Conservation (phyloP, 2,329 filamentous ascomycete species). For the Aschersonia sp. region DNA sequence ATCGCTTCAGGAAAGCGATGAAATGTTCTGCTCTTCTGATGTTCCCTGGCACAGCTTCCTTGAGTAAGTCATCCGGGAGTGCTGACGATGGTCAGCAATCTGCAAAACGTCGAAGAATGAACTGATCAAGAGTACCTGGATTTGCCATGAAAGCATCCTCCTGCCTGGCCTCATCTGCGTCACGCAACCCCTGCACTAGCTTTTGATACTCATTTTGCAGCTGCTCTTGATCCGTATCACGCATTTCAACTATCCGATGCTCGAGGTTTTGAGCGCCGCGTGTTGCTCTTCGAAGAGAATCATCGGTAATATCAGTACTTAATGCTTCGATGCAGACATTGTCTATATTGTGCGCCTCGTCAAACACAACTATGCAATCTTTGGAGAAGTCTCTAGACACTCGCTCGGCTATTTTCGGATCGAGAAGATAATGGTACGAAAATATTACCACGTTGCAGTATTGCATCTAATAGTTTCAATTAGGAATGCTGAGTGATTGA, state of each 20-base stretch:
- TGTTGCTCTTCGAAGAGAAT: constrained; percentile 81
- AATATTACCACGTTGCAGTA: constrained; percentile 99
- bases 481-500: constrained; percentile 3
- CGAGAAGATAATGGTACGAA: constrained; percentile 94
- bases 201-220: constrained; percentile 92
- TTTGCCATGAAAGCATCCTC: constrained; percentile 98
- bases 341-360: constrained; percentile 98
- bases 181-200: constrained; percentile 78
- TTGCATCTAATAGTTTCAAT: constrained; percentile 52
- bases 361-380: constrained; percentile 96
- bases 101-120: not conserved
- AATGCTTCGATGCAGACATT: constrained; percentile 97
- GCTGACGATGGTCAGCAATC: constrained; percentile 29
- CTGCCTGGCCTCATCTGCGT: constrained; percentile 75
- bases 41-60: constrained; percentile 92
- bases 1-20: constrained; percentile 82
- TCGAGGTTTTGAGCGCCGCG: constrained; percentile 85
- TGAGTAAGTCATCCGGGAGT: constrained; percentile 81
- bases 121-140: constrained; percentile 33
- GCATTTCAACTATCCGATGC: constrained; percentile 84
- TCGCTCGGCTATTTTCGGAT: constrained; percentile 92
- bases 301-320: constrained; percentile 92
- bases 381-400: constrained; percentile 94
- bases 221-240: constrained; percentile 86
- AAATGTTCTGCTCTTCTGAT: constrained; percentile 95